Evolutionary conservation across 345 rosid genomes (phyloP), one percentile per base, ranked within the genome.

Genomic region (Carallia pectinifolia): DNA sequence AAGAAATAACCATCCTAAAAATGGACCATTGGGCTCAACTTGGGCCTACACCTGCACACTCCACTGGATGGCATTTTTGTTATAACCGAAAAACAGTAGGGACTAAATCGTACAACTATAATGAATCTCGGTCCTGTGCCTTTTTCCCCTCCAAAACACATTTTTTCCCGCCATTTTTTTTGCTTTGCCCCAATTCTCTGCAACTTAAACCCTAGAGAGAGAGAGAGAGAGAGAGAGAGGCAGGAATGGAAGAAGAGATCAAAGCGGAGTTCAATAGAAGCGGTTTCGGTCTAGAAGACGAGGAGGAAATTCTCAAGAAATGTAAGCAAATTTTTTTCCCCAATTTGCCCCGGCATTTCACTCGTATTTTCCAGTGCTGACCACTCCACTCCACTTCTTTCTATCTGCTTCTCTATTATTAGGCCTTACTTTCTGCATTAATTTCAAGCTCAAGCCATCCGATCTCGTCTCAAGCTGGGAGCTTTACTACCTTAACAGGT

Each of bases 381-480:
- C 17, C 50, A 44, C 47, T 33, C 59, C 53, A 1, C 65, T 33
- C 23, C 23, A 23, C 23, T 30, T 56, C 5, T 50, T 65, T 30
- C 33, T 17, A 47, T 58, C 30, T 58, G 33, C 30, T 66, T 36
- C 63, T 7, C 23, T 44, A 44, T 23, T 61, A 18, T 40, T 64
- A 95, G 98, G 99, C 58, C 84, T 82, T 30, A 84, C 93, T 37
- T 86, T 87, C 74, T 95, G 97, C 72, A 86, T 85, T 30, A 92
- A 90, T 71, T 95, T 86, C 85, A 74, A 76, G 52, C 88, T 87
- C 10, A 72, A 76, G 58, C 92, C 97, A 31, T 86, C 97, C 6
- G 92, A 90, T 77, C 86, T 95, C 75, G 90, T 92, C 66, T 86
- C 96, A 10, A 87, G 96, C 77, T 92, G 99, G 99, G 99, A 92